These are phyloP conservation scores for Triticum dicoccoides DNA, from an alignment of 176 grass and related monocot species.

Conservation along the genomic window DNA sequence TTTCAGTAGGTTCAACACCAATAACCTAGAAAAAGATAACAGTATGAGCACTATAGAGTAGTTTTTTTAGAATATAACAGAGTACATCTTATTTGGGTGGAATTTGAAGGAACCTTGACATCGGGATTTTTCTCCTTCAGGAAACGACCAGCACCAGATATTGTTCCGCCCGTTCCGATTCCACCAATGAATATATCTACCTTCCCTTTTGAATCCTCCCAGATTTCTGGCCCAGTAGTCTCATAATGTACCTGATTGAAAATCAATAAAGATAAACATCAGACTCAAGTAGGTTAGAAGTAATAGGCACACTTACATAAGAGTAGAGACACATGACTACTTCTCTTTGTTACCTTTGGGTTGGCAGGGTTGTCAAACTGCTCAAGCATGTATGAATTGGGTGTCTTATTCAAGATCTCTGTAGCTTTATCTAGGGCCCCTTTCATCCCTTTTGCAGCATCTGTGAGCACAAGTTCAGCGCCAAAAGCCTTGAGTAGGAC, in stretches of 20 bases:
- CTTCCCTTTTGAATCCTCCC: constrained; percentile 95
- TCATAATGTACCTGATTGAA: constrained; percentile 84
- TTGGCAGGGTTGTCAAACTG: constrained; percentile 98
- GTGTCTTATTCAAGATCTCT: constrained; percentile 83
- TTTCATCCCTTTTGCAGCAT: constrained; percentile 94
- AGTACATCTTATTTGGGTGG: not conserved
- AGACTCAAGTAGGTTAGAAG: not conserved
- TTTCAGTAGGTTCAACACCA: constrained; percentile 93
- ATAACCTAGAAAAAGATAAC: constrained; percentile 56
- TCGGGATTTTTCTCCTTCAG: constrained; percentile 88
- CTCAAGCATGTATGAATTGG: constrained; percentile 84
- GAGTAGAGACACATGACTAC: not conserved
- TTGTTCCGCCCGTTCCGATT: constrained; percentile 92
- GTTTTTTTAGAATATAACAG: not conserved
- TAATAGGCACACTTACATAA: not conserved
- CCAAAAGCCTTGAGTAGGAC: constrained; percentile 91
- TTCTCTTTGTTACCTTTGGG: constrained; percentile 55
- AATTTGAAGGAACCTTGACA: constrained; percentile 69
- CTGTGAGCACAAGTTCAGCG: constrained; percentile 84
- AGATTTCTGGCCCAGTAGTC: constrained; percentile 94
- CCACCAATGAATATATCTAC: constrained; percentile 92
- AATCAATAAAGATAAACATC: constrained; percentile 14
- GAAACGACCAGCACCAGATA: constrained; percentile 78
- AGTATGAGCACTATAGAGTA: constrained; percentile 6
- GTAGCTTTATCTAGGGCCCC: constrained; percentile 89